A percentile compares a stretch with the other conserved stretches of the same genome.
Evolutionary conservation across 805 yeast genomes (phyloP).

Genomic region (Pichia rugopelliculosa): DNA sequence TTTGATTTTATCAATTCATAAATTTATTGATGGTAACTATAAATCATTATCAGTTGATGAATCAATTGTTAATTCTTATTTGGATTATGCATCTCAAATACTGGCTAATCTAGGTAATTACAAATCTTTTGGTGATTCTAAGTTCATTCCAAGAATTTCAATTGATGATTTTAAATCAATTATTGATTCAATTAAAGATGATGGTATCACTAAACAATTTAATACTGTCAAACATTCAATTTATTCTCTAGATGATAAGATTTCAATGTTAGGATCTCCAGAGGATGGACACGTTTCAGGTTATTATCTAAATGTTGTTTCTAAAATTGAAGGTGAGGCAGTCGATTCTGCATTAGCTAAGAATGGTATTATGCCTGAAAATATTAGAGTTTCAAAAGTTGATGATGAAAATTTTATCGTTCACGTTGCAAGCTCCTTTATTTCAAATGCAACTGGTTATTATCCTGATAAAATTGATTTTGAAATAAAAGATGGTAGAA

Average conservation of each 20-base stretch:
- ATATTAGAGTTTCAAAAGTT: slow-evolving; percentile 63
- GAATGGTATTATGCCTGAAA: slow-evolving; percentile 65
- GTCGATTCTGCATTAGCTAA: slow-evolving; percentile 61
- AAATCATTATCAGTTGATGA: slow-evolving; percentile 28
- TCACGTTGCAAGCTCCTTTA: slow-evolving; percentile 58
- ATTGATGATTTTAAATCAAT: slow-evolving; percentile 42
- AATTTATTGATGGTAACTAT: slow-evolving; percentile 41
- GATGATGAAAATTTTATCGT: slow-evolving; percentile 44
- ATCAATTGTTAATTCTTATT: slow-evolving; percentile 37
- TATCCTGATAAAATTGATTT: slow-evolving; percentile 44
- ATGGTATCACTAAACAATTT: slow-evolving; percentile 29
- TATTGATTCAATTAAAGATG: slow-evolving; percentile 35
- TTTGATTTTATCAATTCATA: slow-evolving; percentile 54
- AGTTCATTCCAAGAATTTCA: slow-evolving; percentile 64
- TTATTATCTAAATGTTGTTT: slow-evolving; percentile 54
- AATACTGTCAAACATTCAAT: slow-evolving; percentile 40
- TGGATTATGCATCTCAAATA: slow-evolving; percentile 73
- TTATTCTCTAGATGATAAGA: slow-evolving; percentile 42
- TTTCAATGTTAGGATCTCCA: slow-evolving; percentile 67
- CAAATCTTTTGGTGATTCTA: slow-evolving; percentile 84
- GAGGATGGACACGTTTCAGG: slow-evolving; percentile 67
- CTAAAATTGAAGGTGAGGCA: slow-evolving; percentile 56
- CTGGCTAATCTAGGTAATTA: slow-evolving; percentile 69
- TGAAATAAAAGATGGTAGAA: slow-evolving; percentile 32
- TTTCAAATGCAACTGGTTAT: slow-evolving; percentile 44